These are phyloP conservation scores for Fusarium paranaense DNA, from an alignment of 2,329 filamentous ascomycete genomes.

Conservation along the genomic window DNA sequence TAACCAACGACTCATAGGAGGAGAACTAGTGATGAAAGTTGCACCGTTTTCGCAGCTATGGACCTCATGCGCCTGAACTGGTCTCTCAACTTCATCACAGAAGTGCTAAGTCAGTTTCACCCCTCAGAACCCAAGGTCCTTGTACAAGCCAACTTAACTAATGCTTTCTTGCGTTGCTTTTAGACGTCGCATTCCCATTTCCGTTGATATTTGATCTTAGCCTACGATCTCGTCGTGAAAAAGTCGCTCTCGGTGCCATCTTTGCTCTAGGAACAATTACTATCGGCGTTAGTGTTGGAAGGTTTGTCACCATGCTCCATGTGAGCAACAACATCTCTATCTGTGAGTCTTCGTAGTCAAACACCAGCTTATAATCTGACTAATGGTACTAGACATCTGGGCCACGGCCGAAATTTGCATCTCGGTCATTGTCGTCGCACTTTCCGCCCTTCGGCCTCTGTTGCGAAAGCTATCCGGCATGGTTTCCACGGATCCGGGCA, in stretches of 20 bases:
- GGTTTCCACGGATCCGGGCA: conserved; percentile 2
- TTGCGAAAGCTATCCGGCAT: conserved; percentile 16
- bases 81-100: conserved; percentile 37
- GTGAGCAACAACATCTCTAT: conserved; percentile 20
- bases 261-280: conserved; percentile 38
- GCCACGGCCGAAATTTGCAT: conserved; percentile 28
- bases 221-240: conserved; percentile 31
- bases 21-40: not conserved
- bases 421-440: conserved; percentile 28
- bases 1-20: not conserved
- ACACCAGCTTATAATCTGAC: not conserved
- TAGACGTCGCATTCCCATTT: conserved; percentile 38
- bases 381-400: conserved; percentile 22
- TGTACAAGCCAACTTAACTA: not conserved
- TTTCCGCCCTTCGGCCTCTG: conserved; percentile 24
- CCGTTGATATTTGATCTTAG: conserved; percentile 33
- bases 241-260: conserved; percentile 31
- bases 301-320: conserved; percentile 33
- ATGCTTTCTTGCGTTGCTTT: not conserved
- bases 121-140: not conserved
- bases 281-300: conserved; percentile 34
- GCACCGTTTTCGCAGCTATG: conserved; percentile 30
- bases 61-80: conserved; percentile 38
- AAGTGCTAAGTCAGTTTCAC: conserved; percentile 33
- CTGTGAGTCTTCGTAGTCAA: conserved; percentile 5